These are phyloP conservation scores for Aurinia saxatilis DNA, from an alignment of 345 rosid species.

Conservation along the genomic window DNA sequence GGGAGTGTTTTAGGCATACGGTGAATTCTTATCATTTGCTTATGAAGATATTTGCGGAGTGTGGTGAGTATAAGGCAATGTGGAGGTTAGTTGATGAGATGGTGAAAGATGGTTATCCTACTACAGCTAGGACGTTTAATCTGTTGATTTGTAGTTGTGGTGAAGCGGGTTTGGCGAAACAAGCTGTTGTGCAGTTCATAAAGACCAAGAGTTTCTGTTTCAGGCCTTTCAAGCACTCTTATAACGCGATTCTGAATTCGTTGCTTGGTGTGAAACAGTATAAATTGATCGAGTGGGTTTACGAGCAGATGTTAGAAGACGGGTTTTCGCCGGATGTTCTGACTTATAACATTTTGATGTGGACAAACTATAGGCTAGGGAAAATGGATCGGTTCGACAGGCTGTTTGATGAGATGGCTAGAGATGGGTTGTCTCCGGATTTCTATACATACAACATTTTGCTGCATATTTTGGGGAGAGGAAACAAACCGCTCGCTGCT, in stretches of 20 bases:
- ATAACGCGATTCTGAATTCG: conserved; percentile 61
- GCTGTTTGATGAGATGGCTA: conserved; percentile 74
- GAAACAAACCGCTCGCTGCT: conserved; percentile 77
- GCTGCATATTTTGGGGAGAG: conserved; percentile 81
- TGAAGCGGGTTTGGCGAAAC: conserved; percentile 63
- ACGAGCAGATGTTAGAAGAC: conserved; percentile 64
- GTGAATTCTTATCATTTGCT: conserved; percentile 58
- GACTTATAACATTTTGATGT: conserved; percentile 68
- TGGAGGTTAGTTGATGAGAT: conserved; percentile 88
- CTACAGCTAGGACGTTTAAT: conserved; percentile 78
- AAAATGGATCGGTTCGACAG: conserved; percentile 54
- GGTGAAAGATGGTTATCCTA: conserved; percentile 60
- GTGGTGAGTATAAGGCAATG: conserved; percentile 84
- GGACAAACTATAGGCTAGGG: conserved; percentile 68
- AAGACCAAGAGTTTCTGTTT: conserved; percentile 67
- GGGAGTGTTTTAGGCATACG: conserved; percentile 55
- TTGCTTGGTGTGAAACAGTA: conserved; percentile 54
- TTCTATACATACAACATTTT: conserved; percentile 70
- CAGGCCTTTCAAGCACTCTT: conserved; percentile 72
- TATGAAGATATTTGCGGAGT: conserved; percentile 73
- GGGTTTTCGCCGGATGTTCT: conserved; percentile 51
- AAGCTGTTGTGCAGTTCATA: conserved; percentile 71
- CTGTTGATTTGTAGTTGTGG: conserved; percentile 74
- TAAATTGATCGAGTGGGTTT: conserved; percentile 83
- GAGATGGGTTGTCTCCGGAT: conserved; percentile 59